Evolutionary conservation across 1,284 basidiomycete genomes (phyloP).

Genomic region (Anthracocystis panici-leucophaei): DNA sequence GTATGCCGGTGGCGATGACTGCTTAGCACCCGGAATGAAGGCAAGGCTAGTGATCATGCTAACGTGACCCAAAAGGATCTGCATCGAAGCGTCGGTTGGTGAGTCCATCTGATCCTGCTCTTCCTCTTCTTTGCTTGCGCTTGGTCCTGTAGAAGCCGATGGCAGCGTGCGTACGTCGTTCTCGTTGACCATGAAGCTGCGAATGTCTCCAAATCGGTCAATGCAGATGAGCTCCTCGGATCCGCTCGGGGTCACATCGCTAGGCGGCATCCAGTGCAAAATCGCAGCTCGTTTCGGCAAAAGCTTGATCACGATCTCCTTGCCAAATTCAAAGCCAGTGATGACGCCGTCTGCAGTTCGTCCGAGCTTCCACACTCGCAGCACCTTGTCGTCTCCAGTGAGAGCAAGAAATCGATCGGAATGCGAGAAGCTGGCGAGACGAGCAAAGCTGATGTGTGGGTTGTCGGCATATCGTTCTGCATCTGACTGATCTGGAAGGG

Average conservation of each 20-base stretch:
- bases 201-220: constrained; percentile 64
- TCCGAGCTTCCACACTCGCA: constrained; percentile 57
- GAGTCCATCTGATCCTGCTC: constrained; percentile 53
- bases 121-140: constrained; percentile 8
- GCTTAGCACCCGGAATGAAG: constrained; percentile 39
- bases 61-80: constrained; percentile 62
- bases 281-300: constrained; percentile 63
- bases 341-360: constrained; percentile 11
- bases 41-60: constrained; percentile 62
- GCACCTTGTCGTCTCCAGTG: constrained; percentile 64
- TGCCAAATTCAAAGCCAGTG: constrained; percentile 38
- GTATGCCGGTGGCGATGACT: constrained; percentile 30
- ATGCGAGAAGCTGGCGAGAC: constrained; percentile 57
- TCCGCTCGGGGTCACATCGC: constrained; percentile 18
- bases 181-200: constrained; percentile 50
- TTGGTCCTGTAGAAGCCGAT: not conserved
- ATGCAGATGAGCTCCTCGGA: constrained; percentile 58
- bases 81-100: constrained; percentile 43
- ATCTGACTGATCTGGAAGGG: constrained; percentile 50
- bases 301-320: constrained; percentile 55
- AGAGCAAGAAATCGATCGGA: constrained; percentile 55
- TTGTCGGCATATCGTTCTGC: constrained; percentile 37
- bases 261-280: constrained; percentile 53
- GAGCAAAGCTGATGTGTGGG: constrained; percentile 54
- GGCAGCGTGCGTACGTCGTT: constrained; percentile 24